phyloP scores from a whole-genome alignment of 768 basidiomycete species.

The Naganishia kalamii region DNA sequence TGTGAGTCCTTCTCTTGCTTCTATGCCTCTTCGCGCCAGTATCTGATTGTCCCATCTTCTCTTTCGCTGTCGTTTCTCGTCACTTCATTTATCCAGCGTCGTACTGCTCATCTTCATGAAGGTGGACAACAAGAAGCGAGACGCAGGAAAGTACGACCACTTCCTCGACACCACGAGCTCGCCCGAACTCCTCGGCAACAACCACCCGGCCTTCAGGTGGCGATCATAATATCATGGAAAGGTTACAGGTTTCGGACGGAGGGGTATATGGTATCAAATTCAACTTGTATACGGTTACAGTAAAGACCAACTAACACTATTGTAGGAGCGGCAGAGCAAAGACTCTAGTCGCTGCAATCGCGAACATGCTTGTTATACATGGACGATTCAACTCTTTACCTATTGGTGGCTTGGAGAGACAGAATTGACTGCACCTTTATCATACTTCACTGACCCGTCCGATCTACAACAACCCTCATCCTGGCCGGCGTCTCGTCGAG shows the following conservation, averaged over 20 bases:
- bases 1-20: background rate
- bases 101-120: constrained; percentile 15
- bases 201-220: constrained; percentile 24
- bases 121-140: constrained; percentile 18
- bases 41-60: no score
- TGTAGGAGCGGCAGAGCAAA: background rate
- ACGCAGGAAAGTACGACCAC: constrained; percentile 19
- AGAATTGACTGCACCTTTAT: no score
- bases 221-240: background rate
- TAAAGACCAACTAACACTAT: background rate
- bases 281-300: constrained; percentile 11
- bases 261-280: background rate
- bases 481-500: no score
- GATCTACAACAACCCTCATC: no score
- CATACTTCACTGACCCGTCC: no score
- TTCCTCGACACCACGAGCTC: constrained; percentile 3
- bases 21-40: no score
- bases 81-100: no score
- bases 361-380: background rate
- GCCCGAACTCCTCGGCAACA: constrained; percentile 14
- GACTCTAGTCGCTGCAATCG: no score
- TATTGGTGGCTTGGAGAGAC: no score
- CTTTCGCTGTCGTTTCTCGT: no score
- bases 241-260: background rate
- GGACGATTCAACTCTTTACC: constrained; percentile 14